These are phyloP conservation scores for Aspergillus kassunensis DNA, from an alignment of 495 filamentous ascomycete species.

Conservation along the genomic window DNA sequence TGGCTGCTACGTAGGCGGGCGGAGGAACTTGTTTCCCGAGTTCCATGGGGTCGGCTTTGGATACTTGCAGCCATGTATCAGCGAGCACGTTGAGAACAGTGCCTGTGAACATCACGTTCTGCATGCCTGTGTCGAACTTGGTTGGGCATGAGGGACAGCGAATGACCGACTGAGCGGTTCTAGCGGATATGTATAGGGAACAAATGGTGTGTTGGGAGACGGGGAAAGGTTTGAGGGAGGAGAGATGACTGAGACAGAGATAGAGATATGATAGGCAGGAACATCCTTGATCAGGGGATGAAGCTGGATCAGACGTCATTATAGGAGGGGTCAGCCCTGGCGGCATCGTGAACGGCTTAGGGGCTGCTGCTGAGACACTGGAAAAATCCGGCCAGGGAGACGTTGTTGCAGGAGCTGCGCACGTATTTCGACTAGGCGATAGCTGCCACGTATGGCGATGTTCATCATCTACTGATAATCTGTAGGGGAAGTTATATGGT, in stretches of 20 bases:
- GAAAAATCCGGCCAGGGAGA: slow-evolving; percentile 46
- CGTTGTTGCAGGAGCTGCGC: slow-evolving; percentile 27
- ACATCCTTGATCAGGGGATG: slow-evolving; percentile 31
- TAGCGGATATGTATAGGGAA: slow-evolving; percentile 54
- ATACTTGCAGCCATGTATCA: slow-evolving; percentile 50
- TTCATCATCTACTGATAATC: slow-evolving; percentile 23
- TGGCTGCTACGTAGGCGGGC: slow-evolving; percentile 25
- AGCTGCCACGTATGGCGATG: slow-evolving; percentile 29
- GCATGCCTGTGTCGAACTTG: slow-evolving; percentile 43
- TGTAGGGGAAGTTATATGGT: slow-evolving; percentile 18
- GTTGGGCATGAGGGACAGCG: slow-evolving; percentile 56
- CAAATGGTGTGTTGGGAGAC: slow-evolving; percentile 46
- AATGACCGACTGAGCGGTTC: slow-evolving; percentile 53
- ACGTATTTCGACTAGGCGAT: slow-evolving; percentile 22
- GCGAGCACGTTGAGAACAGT: slow-evolving; percentile 60
- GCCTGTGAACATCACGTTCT: slow-evolving; percentile 65
- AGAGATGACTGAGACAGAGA: slow-evolving; percentile 43
- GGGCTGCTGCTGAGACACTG: slow-evolving; percentile 34
- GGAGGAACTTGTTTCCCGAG: slow-evolving; percentile 36
- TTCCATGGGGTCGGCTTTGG: slow-evolving; percentile 29
- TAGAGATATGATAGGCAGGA: slow-evolving; percentile 45
- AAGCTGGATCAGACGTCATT: slow-evolving; percentile 22
- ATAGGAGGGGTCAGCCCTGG: slow-evolving; percentile 27
- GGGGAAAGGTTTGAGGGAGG: slow-evolving; percentile 39
- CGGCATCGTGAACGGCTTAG: slow-evolving; percentile 27